Conservation (phyloP, 106 monocot species). For the Dactylorhiza incarnata region DNA sequence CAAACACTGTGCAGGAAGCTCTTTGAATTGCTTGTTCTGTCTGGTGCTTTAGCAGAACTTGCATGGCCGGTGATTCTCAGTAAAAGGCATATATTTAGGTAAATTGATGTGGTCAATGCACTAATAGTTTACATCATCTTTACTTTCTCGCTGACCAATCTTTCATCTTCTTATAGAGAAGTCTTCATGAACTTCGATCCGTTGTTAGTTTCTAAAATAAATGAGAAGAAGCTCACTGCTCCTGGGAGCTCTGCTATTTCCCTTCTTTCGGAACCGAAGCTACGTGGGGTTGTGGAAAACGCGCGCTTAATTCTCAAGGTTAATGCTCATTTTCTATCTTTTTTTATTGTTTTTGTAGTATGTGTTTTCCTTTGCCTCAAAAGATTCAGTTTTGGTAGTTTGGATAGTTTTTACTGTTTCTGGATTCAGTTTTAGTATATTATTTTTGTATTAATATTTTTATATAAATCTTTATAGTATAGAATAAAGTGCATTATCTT, state of each 20-base stretch:
- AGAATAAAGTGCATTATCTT: too few relatives aligned
- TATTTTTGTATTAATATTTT: too few relatives aligned
- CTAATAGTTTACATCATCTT: not conserved
- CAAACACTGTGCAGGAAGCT: constrained; percentile 24
- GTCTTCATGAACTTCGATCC: constrained; percentile 49
- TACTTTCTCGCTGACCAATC: not conserved
- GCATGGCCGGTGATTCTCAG: constrained; percentile 13
- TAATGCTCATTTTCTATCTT: not conserved
- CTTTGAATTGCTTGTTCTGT: constrained; percentile 28
- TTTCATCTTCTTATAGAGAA: constrained; percentile 26
- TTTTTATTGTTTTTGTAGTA: not conserved
- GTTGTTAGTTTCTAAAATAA: constrained; percentile 35
- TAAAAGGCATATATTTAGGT: constrained; percentile 25
- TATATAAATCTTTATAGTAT: too few relatives aligned
- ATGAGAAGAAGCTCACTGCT: constrained; percentile 37
- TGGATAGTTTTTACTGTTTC: too few relatives aligned
- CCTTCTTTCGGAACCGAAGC: constrained; percentile 27
- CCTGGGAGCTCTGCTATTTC: constrained; percentile 28
- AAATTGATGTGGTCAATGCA: not conserved
- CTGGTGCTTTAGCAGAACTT: constrained; percentile 15
- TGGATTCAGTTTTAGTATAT: too few relatives aligned
- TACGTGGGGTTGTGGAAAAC: constrained; percentile 27
- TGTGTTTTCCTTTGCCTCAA: not conserved
- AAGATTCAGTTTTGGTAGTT: too few relatives aligned
- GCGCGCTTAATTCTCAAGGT: constrained; percentile 29